Evolutionary conservation across 2,329 filamentous ascomycete species (phyloP).

Genomic region (Acephala macrosclerotiorum): DNA sequence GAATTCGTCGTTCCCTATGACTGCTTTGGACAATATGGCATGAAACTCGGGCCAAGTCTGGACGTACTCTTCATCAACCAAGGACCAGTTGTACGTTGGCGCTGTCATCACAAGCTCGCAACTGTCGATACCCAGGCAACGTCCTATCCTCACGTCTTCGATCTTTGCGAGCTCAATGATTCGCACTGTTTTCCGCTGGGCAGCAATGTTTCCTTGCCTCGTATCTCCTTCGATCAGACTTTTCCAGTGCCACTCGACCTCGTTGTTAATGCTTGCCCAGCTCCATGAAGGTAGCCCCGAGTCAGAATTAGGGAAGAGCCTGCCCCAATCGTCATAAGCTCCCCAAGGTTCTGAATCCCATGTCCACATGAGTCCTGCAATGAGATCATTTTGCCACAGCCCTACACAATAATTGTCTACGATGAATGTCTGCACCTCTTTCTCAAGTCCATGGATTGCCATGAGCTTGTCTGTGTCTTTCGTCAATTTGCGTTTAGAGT

Average conservation of each 20-base stretch:
- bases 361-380: not conserved
- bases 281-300: not conserved
- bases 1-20: not conserved
- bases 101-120: not conserved
- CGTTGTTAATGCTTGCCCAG: conserved; percentile 8
- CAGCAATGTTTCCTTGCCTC: not conserved
- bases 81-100: not conserved
- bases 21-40: not conserved
- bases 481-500: not conserved
- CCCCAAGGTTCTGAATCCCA: not conserved
- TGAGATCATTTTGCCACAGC: not conserved
- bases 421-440: not conserved
- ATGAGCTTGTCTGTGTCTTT: not conserved
- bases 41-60: not conserved
- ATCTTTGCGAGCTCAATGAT: not conserved
- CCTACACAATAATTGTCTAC: not conserved
- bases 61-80: not conserved
- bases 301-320: not conserved
- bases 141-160: not conserved
- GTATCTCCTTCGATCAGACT: not conserved
- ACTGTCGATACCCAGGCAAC: not conserved
- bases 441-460: not conserved
- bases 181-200: not conserved
- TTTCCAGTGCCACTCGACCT: not conserved
- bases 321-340: not conserved